Base-by-base conservation (phyloP, 805 yeast genomes). In the Phaffomyces antillensis region DNA sequence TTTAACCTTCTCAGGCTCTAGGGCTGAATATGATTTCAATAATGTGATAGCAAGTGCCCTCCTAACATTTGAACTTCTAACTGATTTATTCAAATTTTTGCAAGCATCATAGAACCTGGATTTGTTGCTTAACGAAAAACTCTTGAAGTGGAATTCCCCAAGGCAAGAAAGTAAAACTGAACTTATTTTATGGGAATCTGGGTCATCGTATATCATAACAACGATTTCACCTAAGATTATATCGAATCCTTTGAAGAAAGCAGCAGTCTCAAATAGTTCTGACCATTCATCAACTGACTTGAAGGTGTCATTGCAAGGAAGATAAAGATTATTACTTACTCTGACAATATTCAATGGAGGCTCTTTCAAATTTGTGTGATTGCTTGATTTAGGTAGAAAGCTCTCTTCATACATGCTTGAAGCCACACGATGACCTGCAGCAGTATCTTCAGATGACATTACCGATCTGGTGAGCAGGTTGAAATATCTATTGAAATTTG, bases 91-190 rank as follows among this genome's bases (percentile, higher is more conserved):
- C 39, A 91, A 66, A 54, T 87, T 88, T 54, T 80, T 76, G 52
- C 90, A 76, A 1, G 96, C 93, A 2, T 85, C 89, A 66, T 75
- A 86, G 60, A 79, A 91, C 41, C 83, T 71, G 2, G 96, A 86
- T 39, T 72, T 64, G 0, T 68, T 56, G 37, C 72, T 75, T 11
- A 86, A 60, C 3, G 86, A 77, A 55, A 88, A 63, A 18, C 81
- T 70, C 28, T 73, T 71, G 52, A 76, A 77, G 26, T 76, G 71
- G 4, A 83, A 69, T 34, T 78, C 73, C 0, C 97, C 98, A 50
- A 79, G 80, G 45, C 73, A 75, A 25, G 85, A 78, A 24, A 85
- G 52, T 20, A 83, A 63, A 4, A 79, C 66, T 4, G 83, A 71
- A 44, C 77, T 71, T n/a, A 79, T 64, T 43, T 70, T 71, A 18